Evolutionary conservation across 225 moss, liverwort and hornwort species (phyloP).

Genomic region (Straminergon stramineum): DNA sequence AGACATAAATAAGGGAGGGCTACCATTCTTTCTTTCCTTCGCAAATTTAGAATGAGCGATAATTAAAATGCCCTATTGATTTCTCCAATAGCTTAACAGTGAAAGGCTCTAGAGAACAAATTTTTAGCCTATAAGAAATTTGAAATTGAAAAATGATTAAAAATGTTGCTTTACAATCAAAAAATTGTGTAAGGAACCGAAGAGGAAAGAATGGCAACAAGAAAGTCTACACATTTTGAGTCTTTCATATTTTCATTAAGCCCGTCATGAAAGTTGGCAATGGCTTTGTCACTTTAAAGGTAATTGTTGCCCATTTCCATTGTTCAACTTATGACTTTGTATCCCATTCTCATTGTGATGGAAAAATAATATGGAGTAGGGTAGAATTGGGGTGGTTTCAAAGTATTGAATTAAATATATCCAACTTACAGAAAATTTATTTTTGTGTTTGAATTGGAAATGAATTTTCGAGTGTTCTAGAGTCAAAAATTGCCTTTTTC

Average conservation of each 20-base stretch:
- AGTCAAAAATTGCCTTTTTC: too few relatives aligned
- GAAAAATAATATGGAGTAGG: too few relatives aligned
- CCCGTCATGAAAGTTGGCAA: not conserved
- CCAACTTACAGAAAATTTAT: too few relatives aligned
- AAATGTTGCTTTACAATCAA: not conserved
- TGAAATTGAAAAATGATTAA: not conserved
- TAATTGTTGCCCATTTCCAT: too few relatives aligned
- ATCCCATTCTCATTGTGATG: too few relatives aligned
- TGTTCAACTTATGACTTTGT: too few relatives aligned
- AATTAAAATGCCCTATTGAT: not conserved
- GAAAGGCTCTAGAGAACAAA: accelerated
- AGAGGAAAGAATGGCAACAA: not conserved
- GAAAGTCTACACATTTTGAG: not conserved
- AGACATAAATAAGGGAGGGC: not conserved
- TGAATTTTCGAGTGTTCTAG: too few relatives aligned
- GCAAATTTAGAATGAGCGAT: accelerated
- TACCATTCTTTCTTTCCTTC: not conserved
- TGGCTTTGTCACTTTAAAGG: too few relatives aligned
- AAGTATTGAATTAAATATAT: too few relatives aligned
- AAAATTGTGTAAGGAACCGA: not conserved
- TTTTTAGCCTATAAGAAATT: not conserved
- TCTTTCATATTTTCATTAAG: not conserved
- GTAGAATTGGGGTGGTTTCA: too few relatives aligned
- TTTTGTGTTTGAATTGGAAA: too few relatives aligned
- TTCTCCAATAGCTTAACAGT: not conserved